Percentiles rank a stretch among this genome's conserved stretches.
Evolutionary conservation across 805 yeast genomes (phyloP).

Genomic region (Kockiozyma suomiensis): DNA sequence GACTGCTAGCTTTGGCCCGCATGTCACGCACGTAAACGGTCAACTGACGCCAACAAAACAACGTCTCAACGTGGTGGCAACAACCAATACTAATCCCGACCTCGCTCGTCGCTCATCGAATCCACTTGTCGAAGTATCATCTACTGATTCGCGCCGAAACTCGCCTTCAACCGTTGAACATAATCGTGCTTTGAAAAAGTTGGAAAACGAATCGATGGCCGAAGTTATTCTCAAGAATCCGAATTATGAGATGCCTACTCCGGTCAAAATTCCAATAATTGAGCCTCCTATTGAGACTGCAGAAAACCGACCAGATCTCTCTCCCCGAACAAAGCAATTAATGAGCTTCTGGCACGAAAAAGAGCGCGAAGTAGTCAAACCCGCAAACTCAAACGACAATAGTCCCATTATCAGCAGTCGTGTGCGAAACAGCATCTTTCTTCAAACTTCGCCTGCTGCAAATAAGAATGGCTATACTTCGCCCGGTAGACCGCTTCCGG

Average conservation of each 20-base stretch:
- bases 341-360: slow-evolving; percentile 31
- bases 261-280: neutral
- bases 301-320: neutral
- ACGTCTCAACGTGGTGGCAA: no score
- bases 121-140: slow-evolving; percentile 24
- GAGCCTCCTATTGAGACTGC: neutral
- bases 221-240: neutral
- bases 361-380: slow-evolving; percentile 11
- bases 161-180: slow-evolving; percentile 32
- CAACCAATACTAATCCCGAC: no score
- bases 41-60: slow-evolving; percentile 10
- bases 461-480: neutral
- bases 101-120: slow-evolving; percentile 2
- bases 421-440: slow-evolving; percentile 22
- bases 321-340: slow-evolving; percentile 15
- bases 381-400: slow-evolving; percentile 1
- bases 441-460: slow-evolving; percentile 3
- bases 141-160: slow-evolving; percentile 25
- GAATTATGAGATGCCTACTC: neutral
- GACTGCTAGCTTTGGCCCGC: slow-evolving; percentile 1
- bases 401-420: slow-evolving; percentile 10
- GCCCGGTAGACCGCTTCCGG: slow-evolving; percentile 5
- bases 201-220: neutral
- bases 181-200: slow-evolving; percentile 5
- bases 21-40: slow-evolving; percentile 6